Evolutionary conservation across 2,329 filamentous ascomycete species (phyloP), one percentile per base, ranked within the genome.

Genomic region (Penicillium rolfsii): DNA sequence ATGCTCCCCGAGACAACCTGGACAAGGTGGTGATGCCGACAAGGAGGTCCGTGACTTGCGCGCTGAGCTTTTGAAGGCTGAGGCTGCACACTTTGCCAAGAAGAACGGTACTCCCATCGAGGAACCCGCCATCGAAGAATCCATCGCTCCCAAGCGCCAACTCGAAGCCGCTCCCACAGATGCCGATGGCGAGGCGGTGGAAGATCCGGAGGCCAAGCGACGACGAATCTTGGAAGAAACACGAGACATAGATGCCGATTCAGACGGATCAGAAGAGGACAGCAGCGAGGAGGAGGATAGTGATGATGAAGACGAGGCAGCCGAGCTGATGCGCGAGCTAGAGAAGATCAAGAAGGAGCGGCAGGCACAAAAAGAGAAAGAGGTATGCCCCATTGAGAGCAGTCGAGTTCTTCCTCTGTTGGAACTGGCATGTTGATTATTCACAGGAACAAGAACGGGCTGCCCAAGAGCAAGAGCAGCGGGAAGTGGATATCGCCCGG

Each of bases 321-420:
- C 92, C 0, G 92, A 96, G 74, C 81, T 99, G 65, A 91, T 96
- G 84, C 86, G 94, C 46, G 95, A 99, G 76, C 80, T 99, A 49
- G 94, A 96, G 73, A 95, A 96, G 76, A 97, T 99, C 75, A 91
- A 96, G 75, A 88, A 87, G 64, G 93, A 97, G 77, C 83, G 92
- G 56, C 89, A 90, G 2, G 92, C 91, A 74, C 89, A 91, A 74
- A 88, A 90, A 60, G 91, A 95, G 65, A 87, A 87, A 74, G 90
- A 91, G 78, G 85, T 86, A 71, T 41, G 64, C 58, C 49, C 63
- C 57, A 53, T 43, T 53, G 57, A 26, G 11, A 30, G 9, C 1
- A 28, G 8, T 19, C n/a, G 12, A 41, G 19, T 8, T n/a, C 12
- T 5, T 16, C 5, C 14, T 28, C 26, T 8, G 19, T 22, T 30